Evolutionary conservation across 164 flowering plant species (phyloP).

Genomic region (Vitis rotundifolia): DNA sequence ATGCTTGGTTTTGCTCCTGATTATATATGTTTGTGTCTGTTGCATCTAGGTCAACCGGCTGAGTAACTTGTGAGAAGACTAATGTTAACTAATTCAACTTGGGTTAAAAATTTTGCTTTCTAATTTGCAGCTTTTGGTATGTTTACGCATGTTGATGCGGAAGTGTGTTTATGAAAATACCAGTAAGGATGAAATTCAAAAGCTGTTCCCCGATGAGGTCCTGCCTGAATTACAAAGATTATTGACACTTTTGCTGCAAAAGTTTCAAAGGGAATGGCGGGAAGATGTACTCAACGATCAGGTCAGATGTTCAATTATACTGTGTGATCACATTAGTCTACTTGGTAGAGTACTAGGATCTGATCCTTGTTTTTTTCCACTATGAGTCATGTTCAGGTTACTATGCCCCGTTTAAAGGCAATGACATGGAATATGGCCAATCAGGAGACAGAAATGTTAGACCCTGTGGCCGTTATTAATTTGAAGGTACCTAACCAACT

Average conservation of each 20-base stretch:
- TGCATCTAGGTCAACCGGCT: too few relatives aligned
- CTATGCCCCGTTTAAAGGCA: constrained; percentile 50
- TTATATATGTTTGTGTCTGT: too few relatives aligned
- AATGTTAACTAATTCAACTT: neutral
- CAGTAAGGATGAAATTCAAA: constrained; percentile 64
- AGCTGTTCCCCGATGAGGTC: constrained; percentile 72
- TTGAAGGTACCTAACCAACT: constrained; percentile 41
- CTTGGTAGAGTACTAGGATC: neutral
- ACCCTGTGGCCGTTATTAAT: constrained; percentile 53
- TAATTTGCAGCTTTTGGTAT: constrained; percentile 65
- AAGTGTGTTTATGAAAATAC: constrained; percentile 63
- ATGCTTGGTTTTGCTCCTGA: too few relatives aligned
- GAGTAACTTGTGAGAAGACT: too few relatives aligned
- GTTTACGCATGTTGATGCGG: constrained; percentile 71
- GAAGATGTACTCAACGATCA: constrained; percentile 59
- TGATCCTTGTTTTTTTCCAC: neutral
- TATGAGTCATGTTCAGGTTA: constrained; percentile 32
- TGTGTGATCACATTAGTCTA: neutral
- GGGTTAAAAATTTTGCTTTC: neutral
- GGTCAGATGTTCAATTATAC: constrained; percentile 29
- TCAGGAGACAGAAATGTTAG: constrained; percentile 32
- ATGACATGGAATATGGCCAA: constrained; percentile 67
- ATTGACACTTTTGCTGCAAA: constrained; percentile 73
- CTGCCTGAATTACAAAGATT: constrained; percentile 65
- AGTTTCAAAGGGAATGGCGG: constrained; percentile 76